These are phyloP conservation scores for Eucalyptus erythrocorys DNA, from an alignment of 345 rosid genomes.

Conservation along the genomic window DNA sequence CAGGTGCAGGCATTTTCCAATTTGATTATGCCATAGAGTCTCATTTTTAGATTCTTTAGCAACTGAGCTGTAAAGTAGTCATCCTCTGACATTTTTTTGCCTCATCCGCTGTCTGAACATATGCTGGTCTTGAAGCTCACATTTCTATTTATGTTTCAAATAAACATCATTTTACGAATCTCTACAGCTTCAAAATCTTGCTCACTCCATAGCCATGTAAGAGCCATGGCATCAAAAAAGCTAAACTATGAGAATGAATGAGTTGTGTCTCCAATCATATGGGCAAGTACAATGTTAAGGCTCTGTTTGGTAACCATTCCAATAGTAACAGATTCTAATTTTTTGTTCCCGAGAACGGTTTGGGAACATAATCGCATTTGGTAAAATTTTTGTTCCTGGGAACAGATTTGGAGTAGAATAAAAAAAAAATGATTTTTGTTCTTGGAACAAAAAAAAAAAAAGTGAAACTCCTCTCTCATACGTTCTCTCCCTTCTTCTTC, in stretches of 20 bases:
- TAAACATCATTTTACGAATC: background rate
- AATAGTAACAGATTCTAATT: too few relatives aligned
- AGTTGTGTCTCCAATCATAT: background rate
- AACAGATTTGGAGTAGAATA: too few relatives aligned
- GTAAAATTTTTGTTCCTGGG: too few relatives aligned
- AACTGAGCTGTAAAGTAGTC: background rate
- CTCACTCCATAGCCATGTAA: background rate
- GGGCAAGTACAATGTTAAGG: background rate
- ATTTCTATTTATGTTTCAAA: background rate
- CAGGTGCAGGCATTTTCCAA: background rate
- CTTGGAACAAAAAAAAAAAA: too few relatives aligned
- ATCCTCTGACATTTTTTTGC: background rate
- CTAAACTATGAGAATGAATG: background rate
- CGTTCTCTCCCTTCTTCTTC: too few relatives aligned
- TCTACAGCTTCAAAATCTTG: background rate
- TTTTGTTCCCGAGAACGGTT: too few relatives aligned
- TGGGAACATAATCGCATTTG: too few relatives aligned
- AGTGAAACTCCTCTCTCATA: too few relatives aligned
- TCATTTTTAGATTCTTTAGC: background rate
- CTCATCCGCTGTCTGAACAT: background rate
- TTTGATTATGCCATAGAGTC: background rate
- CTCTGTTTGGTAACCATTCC: too few relatives aligned
- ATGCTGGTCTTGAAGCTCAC: background rate
- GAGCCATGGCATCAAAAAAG: background rate
- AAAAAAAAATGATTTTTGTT: too few relatives aligned